phyloP scores from a whole-genome alignment of 208 protist species.

The Wallacemonas sp. region DNA sequence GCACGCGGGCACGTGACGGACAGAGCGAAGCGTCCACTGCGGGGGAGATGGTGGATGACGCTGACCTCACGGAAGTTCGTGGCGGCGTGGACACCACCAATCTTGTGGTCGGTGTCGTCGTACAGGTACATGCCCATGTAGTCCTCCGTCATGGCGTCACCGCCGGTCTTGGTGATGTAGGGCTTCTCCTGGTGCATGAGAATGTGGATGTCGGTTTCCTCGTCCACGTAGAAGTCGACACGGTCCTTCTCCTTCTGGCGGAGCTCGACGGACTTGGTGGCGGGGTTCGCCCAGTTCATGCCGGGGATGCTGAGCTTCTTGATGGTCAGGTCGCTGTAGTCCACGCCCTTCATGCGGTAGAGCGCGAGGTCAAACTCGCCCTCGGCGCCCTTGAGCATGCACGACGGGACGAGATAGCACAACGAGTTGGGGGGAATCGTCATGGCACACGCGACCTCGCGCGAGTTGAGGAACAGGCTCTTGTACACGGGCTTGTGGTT shows the following conservation, averaged over 20 bases:
- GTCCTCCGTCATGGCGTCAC: slow-evolving; percentile 61
- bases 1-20: slow-evolving; percentile 54
- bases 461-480: slow-evolving; percentile 67
- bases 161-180: slow-evolving; percentile 38
- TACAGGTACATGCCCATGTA: slow-evolving; percentile 66
- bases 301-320: slow-evolving; percentile 37
- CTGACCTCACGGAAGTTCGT: slow-evolving; percentile 67
- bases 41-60: slow-evolving; percentile 44
- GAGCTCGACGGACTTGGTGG: slow-evolving; percentile 41
- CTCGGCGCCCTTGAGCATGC: slow-evolving; percentile 39
- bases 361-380: slow-evolving; percentile 43
- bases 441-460: slow-evolving; percentile 44
- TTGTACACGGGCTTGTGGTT: slow-evolving; percentile 76
- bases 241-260: slow-evolving; percentile 44
- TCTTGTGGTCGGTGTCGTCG: slow-evolving; percentile 46
- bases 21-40: slow-evolving; percentile 48
- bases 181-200: slow-evolving; percentile 56
- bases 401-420: slow-evolving; percentile 52
- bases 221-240: slow-evolving; percentile 61
- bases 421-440: slow-evolving; percentile 50
- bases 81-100: slow-evolving; percentile 42
- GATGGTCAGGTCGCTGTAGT: slow-evolving; percentile 45
- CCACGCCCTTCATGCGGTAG: slow-evolving; percentile 30
- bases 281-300: slow-evolving; percentile 44
- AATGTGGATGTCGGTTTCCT: slow-evolving; percentile 52